phyloP scores from a whole-genome alignment of 2,329 filamentous ascomycete genomes.

The Pseudocercospora vitis region DNA sequence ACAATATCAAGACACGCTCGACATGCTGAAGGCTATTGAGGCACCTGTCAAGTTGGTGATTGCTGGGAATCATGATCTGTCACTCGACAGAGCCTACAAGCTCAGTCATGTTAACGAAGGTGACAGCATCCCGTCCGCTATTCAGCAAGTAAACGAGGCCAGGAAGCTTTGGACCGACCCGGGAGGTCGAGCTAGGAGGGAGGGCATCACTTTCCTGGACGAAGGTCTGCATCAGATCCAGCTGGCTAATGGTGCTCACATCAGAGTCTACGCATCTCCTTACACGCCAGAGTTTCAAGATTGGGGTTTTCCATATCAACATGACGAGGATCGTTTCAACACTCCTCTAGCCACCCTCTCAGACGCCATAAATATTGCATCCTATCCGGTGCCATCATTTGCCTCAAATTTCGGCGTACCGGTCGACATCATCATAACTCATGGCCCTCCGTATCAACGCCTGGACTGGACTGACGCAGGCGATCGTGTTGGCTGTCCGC shows the following conservation, averaged over 20 bases:
- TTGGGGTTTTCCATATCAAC: constrained; percentile 58
- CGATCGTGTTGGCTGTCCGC: constrained; percentile 43
- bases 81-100: constrained; percentile 27
- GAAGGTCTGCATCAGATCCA: constrained; percentile 52
- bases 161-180: constrained; percentile 16
- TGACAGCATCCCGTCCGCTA: constrained; percentile 11
- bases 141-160: constrained; percentile 8
- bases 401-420: not conserved
- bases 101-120: constrained; percentile 7
- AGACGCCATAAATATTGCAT: constrained; percentile 18
- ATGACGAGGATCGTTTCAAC: constrained; percentile 44
- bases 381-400: constrained; percentile 15
- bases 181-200: constrained; percentile 34
- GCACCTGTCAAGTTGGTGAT: constrained; percentile 42
- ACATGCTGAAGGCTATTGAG: constrained; percentile 31
- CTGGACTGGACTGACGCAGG: constrained; percentile 29
- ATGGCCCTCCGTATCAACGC: constrained; percentile 40
- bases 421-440: constrained; percentile 44
- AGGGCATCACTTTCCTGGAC: constrained; percentile 54
- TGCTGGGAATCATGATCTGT: constrained; percentile 41
- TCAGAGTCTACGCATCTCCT: constrained; percentile 55
- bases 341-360: constrained; percentile 9
- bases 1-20: constrained; percentile 36
- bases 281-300: constrained; percentile 56
- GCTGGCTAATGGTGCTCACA: constrained; percentile 49